Percentiles rank a stretch among this genome's conserved stretches.
phyloP scores from a whole-genome alignment of 177 flowering plant genomes.

The Telopea speciosissima region DNA sequence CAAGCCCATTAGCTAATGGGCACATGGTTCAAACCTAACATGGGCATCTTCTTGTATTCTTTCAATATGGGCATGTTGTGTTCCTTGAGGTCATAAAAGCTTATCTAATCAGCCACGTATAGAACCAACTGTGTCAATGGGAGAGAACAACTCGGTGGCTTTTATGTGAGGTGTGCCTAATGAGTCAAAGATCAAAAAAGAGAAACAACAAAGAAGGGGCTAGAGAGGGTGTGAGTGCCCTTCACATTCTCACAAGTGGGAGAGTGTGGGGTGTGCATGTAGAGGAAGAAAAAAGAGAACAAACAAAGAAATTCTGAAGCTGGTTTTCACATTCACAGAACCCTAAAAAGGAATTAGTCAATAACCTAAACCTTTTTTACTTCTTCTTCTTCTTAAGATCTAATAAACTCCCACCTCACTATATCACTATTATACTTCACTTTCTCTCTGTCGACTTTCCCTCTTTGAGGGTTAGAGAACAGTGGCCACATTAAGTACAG shows the following conservation, averaged over 20 bases:
- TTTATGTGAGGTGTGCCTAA: not conserved
- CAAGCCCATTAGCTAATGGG: too few species aligned
- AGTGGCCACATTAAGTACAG: not conserved
- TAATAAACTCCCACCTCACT: constrained; percentile 3
- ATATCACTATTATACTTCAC: not conserved
- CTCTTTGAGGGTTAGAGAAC: not conserved
- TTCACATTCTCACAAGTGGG: constrained; percentile 7
- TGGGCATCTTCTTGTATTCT: too few species aligned
- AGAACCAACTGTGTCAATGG: not conserved
- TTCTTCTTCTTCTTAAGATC: not conserved
- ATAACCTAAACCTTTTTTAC: not conserved
- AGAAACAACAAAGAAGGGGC: constrained; percentile 3
- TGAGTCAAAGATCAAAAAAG: constrained; percentile 9
- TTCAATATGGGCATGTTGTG: too few species aligned
- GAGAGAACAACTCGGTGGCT: not conserved
- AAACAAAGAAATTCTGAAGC: constrained; percentile 6
- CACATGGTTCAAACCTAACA: too few species aligned
- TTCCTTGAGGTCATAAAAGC: constrained; percentile 4
- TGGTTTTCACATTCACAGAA: constrained; percentile 4
- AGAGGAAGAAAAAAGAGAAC: not conserved
- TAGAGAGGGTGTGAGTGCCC: constrained; percentile 4
- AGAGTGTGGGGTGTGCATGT: not conserved
- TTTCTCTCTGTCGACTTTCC: not conserved
- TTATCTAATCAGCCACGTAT: constrained; percentile 8
- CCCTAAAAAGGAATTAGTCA: constrained; percentile 1